Conservation (phyloP, 371 early-diverging fungal genomes). For the Mucor velutinosus region DNA sequence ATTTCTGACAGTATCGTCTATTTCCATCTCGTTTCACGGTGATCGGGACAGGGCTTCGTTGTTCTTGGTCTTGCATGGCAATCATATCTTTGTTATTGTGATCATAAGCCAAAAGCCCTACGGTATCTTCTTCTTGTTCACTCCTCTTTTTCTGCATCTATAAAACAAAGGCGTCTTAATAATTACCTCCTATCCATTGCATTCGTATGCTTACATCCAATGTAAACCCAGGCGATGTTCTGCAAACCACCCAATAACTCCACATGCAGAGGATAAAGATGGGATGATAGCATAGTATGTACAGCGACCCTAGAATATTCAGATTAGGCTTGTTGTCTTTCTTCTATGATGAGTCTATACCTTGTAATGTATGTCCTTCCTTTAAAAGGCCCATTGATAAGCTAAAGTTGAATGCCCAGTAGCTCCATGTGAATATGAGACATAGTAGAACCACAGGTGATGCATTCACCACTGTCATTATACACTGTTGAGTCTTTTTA, state of each 20-base stretch:
- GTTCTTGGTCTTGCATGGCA: slow-evolving; percentile 6
- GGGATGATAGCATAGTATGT: slow-evolving; percentile 39
- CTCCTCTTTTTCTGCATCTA: slow-evolving; percentile 13
- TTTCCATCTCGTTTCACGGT: slow-evolving; percentile 62
- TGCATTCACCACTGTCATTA: slow-evolving; percentile 36
- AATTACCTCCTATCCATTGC: background rate
- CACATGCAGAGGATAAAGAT: slow-evolving; percentile 43
- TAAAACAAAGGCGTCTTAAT: background rate
- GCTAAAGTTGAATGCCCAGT: slow-evolving; percentile 38
- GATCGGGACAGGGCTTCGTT: slow-evolving; percentile 23
- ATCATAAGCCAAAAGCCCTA: slow-evolving; percentile 19
- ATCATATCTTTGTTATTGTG: background rate
- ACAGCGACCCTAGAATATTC: slow-evolving; percentile 25
- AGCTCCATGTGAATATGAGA: slow-evolving; percentile 43
- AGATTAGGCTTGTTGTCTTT: background rate
- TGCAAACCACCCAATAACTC: slow-evolving; percentile 42
- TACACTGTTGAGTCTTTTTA: slow-evolving; percentile 13
- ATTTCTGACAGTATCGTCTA: slow-evolving; percentile 63
- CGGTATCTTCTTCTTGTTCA: slow-evolving; percentile 18
- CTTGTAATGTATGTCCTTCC: slow-evolving; percentile 39
- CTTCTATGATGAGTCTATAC: slow-evolving; percentile 3
- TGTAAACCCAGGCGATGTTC: slow-evolving; percentile 48
- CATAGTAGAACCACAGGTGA: slow-evolving; percentile 39
- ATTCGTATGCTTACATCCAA: slow-evolving; percentile 19
- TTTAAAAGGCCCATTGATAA: slow-evolving; percentile 26